phyloP scores from a whole-genome alignment of 805 yeast species.

The Kodamaea nitidulidarum region DNA sequence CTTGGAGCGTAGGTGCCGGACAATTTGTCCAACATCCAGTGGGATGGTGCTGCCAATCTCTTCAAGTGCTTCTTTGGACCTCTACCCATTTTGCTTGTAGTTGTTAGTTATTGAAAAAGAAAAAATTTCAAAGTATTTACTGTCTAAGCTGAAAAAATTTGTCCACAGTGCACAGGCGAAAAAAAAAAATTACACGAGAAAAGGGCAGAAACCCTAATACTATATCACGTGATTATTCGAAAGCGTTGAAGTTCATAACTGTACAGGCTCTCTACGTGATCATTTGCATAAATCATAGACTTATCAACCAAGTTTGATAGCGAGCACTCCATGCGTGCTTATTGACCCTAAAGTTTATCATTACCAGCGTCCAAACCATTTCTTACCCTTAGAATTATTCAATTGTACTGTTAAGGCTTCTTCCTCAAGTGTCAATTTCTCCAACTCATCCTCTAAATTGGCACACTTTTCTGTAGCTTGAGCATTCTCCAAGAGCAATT shows the following conservation, averaged over 20 bases:
- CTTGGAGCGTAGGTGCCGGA: slow-evolving; percentile 35
- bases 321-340: too few species aligned
- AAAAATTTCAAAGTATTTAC: neutral
- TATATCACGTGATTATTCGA: neutral
- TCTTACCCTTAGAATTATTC: slow-evolving; percentile 16
- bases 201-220: neutral
- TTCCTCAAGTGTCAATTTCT: slow-evolving; percentile 24
- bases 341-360: too few species aligned
- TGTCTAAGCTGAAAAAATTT: neutral
- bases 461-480: slow-evolving; percentile 37
- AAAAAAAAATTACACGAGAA: neutral
- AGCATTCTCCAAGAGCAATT: slow-evolving; percentile 34
- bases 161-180: neutral
- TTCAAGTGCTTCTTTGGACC: slow-evolving; percentile 51
- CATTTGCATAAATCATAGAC: too few species aligned
- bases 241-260: too few species aligned
- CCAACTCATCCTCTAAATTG: slow-evolving; percentile 35
- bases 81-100: slow-evolving; percentile 57
- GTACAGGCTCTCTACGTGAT: too few species aligned
- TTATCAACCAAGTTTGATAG: too few species aligned
- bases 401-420: slow-evolving; percentile 21
- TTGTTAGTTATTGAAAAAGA: slow-evolving; percentile 4
- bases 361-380: slow-evolving; percentile 30
- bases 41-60: slow-evolving; percentile 37
- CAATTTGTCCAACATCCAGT: slow-evolving; percentile 37